phyloP scores from a whole-genome alignment of 306 rosid genomes.

The Castanea mollissima region DNA sequence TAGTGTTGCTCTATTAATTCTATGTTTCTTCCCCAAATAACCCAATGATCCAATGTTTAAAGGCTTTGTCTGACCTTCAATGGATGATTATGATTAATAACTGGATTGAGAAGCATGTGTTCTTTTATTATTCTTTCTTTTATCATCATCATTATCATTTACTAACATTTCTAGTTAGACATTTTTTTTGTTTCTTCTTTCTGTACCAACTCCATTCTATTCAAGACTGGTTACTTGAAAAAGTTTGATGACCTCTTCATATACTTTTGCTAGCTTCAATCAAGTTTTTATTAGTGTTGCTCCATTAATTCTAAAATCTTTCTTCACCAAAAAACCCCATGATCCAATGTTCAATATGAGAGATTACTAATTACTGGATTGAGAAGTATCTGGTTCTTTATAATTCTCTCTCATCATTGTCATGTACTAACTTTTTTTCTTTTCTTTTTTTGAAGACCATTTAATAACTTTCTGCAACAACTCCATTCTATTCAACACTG shows the following conservation, averaged over 20 bases:
- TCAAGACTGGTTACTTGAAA: not conserved
- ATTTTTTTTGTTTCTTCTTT: not conserved
- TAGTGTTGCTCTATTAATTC: not conserved
- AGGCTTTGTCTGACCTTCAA: not conserved
- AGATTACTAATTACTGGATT: no score
- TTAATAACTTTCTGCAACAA: not conserved
- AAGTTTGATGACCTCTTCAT: not conserved
- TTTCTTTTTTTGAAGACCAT: not conserved
- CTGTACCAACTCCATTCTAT: not conserved
- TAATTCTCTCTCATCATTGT: not conserved
- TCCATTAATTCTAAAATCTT: no score
- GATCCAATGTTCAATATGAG: no score
- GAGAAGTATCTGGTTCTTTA: not conserved
- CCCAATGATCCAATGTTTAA: not conserved
- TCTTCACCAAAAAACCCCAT: no score
- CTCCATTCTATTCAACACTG: not conserved
- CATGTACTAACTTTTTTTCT: not conserved
- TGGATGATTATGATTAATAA: not conserved
- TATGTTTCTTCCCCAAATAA: not conserved
- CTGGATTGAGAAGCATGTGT: not conserved
- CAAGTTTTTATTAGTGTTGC: no score
- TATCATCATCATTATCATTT: not conserved
- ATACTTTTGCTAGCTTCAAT: no score
- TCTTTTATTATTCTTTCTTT: not conserved
- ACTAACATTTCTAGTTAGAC: not conserved